Evolutionary conservation across 225 moss, liverwort and hornwort genomes (phyloP).

Genomic region (Physcomitrium patens): DNA sequence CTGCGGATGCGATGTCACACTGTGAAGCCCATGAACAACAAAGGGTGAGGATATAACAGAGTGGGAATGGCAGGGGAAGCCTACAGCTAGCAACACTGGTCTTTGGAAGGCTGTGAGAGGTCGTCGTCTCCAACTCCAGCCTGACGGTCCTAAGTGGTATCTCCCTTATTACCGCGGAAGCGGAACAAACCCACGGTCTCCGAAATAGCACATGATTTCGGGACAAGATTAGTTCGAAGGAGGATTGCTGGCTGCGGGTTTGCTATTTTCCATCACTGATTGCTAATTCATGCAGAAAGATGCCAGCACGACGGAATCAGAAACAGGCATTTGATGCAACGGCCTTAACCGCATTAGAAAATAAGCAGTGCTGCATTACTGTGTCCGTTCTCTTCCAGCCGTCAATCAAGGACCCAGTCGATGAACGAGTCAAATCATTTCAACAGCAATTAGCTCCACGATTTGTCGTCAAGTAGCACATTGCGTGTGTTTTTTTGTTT

Average conservation of each 20-base stretch:
- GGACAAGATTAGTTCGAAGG: no score
- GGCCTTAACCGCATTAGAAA: no score
- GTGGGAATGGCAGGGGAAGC: no score
- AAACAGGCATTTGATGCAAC: no score
- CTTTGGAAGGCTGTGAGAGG: constrained; percentile 33
- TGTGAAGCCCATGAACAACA: no score
- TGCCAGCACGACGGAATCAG: no score
- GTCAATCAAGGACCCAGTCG: background rate
- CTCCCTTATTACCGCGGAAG: background rate
- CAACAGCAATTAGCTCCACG: background rate
- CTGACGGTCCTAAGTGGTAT: background rate
- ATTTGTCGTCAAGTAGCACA: no score
- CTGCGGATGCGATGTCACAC: background rate
- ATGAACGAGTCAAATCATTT: background rate
- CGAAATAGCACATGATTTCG: no score
- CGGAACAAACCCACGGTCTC: background rate
- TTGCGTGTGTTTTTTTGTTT: no score
- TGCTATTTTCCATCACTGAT: background rate
- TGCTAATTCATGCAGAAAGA: background rate
- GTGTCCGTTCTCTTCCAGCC: background rate
- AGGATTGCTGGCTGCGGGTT: background rate
- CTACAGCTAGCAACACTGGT: no score
- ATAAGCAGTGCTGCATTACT: no score
- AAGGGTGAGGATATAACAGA: no score
- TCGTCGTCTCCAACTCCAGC: constrained; percentile 13